Percentiles rank a stretch among this genome's conserved stretches.
phyloP scores from a whole-genome alignment of 139 green algal species.

The Trebouxia sp. region DNA sequence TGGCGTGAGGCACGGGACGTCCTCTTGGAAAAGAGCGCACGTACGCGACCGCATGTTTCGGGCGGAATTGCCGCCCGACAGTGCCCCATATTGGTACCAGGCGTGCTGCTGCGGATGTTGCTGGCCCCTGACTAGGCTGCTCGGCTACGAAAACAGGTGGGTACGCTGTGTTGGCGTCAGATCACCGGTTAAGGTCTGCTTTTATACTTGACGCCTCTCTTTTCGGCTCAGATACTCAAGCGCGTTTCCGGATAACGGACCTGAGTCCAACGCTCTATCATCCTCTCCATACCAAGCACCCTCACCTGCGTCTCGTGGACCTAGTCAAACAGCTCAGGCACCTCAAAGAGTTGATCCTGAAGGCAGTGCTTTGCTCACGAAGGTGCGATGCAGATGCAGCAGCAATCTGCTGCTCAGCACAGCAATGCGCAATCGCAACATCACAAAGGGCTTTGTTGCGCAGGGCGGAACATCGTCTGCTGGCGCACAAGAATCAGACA shows the following conservation, averaged over 20 bases:
- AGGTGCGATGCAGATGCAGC: neutral
- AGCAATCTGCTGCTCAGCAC: neutral
- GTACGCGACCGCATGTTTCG: neutral
- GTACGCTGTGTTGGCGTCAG: neutral
- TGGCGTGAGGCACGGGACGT: too few species aligned
- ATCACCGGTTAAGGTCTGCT: slow-evolving; percentile 1
- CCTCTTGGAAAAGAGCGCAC: too few species aligned
- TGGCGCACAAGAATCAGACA: neutral
- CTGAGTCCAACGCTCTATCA: neutral
- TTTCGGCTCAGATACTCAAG: slow-evolving; percentile 15
- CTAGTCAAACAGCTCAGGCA: neutral
- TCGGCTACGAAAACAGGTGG: neutral
- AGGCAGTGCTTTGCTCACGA: neutral
- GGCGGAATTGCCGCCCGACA: neutral
- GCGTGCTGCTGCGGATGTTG: slow-evolving; percentile 5
- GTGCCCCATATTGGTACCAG: neutral
- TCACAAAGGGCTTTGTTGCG: neutral
- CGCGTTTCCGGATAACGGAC: neutral
- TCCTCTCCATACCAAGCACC: slow-evolving; percentile 7
- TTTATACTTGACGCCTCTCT: too few species aligned
- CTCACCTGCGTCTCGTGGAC: neutral
- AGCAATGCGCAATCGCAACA: too few species aligned
- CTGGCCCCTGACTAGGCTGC: neutral
- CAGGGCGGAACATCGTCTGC: neutral
- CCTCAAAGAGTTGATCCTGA: neutral